These are phyloP conservation scores for Vinca minor DNA, from an alignment of 257 asterid genomes.

Conservation along the genomic window DNA sequence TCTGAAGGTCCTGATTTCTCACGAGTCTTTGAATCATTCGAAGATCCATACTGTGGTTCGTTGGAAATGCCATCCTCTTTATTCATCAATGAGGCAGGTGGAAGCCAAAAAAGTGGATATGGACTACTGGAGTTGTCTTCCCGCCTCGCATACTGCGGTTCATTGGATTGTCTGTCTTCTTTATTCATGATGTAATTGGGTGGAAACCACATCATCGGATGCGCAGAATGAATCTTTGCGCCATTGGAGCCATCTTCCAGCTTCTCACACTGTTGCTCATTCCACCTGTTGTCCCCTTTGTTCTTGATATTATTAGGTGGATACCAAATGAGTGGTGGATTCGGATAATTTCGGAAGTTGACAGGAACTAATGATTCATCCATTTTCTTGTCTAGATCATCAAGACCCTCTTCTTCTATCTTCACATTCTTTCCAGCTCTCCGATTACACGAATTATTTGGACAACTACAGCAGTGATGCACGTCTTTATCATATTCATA, in stretches of 20 bases:
- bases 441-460: constrained; percentile 24
- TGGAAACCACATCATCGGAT: constrained; percentile 42
- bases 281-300: constrained; percentile 11
- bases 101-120: constrained; percentile 38
- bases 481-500: constrained; percentile 27
- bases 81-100: constrained; percentile 19
- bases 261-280: constrained; percentile 1
- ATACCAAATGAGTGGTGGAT: constrained; percentile 37
- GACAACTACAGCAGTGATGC: constrained; percentile 50
- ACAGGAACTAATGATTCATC: constrained; percentile 29
- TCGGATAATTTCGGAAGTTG: constrained; percentile 22
- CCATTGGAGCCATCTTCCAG: constrained; percentile 11
- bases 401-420: constrained; percentile 48
- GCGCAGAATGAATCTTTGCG: constrained; percentile 15
- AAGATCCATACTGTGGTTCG: constrained; percentile 11
- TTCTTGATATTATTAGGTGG: constrained; percentile 24
- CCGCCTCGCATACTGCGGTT: not conserved
- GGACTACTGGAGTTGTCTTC: constrained; percentile 16
- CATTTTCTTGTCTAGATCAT: constrained; percentile 20
- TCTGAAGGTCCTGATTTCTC: constrained; percentile 8
- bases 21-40: constrained; percentile 14
- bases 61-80: constrained; percentile 12
- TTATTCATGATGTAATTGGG: constrained; percentile 13
- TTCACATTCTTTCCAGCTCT: constrained; percentile 31
- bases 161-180: constrained; percentile 10